Conservation (phyloP, 768 basidiomycete genomes). For the Boletus sp. region DNA sequence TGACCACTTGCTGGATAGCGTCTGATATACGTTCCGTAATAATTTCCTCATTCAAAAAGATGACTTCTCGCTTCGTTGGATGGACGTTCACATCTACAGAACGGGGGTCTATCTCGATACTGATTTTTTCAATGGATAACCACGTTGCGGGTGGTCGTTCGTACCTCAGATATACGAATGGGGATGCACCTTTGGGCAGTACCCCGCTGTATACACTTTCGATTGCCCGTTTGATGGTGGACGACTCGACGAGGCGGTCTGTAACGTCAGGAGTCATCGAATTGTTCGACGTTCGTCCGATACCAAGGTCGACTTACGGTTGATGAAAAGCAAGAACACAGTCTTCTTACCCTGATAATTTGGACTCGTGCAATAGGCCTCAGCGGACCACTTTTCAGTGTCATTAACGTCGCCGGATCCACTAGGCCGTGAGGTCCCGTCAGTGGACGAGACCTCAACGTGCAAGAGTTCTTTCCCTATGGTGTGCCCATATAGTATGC, state of each 20-base stretch:
- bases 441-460: conserved; percentile 36
- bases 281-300: not conserved
- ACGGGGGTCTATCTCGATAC: conserved; percentile 79
- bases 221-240: conserved; percentile 80
- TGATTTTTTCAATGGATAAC: conserved; percentile 28
- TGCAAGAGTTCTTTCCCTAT: conserved; percentile 75
- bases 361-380: conserved; percentile 77
- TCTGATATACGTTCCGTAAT: conserved; percentile 79
- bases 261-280: not conserved
- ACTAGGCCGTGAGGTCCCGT: conserved; percentile 19
- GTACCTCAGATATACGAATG: conserved; percentile 95
- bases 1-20: conserved; percentile 65
- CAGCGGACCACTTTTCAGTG: conserved; percentile 63
- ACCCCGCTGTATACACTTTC: conserved; percentile 83
- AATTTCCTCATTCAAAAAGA: conserved; percentile 87
- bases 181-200: conserved; percentile 84
- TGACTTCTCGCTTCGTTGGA: conserved; percentile 95
- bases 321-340: conserved; percentile 89
- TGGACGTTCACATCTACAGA: conserved; percentile 97
- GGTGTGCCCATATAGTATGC: conserved; percentile 75
- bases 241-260: conserved; percentile 94
- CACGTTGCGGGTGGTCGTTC: conserved; percentile 2
- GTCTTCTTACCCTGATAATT: conserved; percentile 90
- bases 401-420: conserved; percentile 27
- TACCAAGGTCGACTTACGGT: conserved; percentile 55